Conservation (phyloP, 306 rosid genomes). For the Rosa lucieae region DNA sequence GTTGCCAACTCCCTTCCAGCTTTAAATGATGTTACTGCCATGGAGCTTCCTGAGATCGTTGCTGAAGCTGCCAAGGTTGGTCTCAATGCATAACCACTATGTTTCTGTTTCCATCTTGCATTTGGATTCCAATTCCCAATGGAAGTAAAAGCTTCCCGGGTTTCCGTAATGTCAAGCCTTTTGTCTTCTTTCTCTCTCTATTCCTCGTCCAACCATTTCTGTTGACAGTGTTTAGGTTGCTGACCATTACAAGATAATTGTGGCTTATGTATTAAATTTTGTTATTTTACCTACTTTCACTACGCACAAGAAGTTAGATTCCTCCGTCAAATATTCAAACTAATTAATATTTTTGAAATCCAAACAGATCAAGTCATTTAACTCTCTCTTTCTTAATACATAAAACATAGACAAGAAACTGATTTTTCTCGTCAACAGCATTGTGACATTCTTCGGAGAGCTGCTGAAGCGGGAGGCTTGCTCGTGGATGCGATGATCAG, state of each 20-base stretch:
- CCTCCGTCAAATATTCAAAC: background rate
- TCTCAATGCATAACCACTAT: slow-evolving; percentile 18
- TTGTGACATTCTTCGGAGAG: slow-evolving; percentile 90
- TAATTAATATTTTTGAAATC: background rate
- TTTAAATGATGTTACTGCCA: slow-evolving; percentile 88
- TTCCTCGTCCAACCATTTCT: background rate
- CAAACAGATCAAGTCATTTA: background rate
- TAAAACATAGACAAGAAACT: slow-evolving; percentile 19
- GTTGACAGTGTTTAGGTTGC: background rate
- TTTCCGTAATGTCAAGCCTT: background rate
- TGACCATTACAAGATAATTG: background rate
- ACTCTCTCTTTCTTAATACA: background rate
- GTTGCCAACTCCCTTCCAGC: slow-evolving; percentile 98
- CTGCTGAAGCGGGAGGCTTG: slow-evolving; percentile 95
- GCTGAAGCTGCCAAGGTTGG: slow-evolving; percentile 98
- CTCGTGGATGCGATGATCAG: slow-evolving; percentile 93
- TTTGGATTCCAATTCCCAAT: background rate
- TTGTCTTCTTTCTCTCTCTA: background rate
- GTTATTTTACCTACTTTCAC: background rate
- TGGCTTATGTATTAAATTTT: background rate
- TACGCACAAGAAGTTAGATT: background rate
- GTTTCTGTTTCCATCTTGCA: background rate
- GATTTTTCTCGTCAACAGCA: slow-evolving; percentile 59
- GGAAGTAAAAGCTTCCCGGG: background rate
- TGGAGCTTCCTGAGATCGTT: slow-evolving; percentile 95